Base-by-base conservation (phyloP, 495 filamentous ascomycete genomes). In the Hyaloscypha finlandica region DNA sequence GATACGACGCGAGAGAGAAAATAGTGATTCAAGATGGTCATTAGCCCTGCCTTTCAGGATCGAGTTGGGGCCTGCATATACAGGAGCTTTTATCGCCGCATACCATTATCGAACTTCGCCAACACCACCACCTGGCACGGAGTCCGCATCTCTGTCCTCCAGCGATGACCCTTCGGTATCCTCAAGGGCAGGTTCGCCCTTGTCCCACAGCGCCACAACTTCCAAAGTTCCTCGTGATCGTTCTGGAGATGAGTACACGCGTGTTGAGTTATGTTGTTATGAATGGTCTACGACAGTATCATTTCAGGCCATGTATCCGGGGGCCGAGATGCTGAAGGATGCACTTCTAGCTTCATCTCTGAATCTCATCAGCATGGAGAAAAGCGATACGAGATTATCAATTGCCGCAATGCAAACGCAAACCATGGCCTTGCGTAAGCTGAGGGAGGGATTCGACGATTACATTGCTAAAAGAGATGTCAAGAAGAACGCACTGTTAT, bases 361-460 rank as follows among this genome's bases (percentile, higher is more conserved):
- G 58, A 61, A 39, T 30, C 48, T 67, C 9, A 30, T 67, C 30
- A 25, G 65, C 16, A 61, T 67, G 9, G 33, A 67, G 51, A 61
- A 33, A 8, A 48, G 61, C 4, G 58, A 67, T 48, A 16, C n/a
- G 8, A 31, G 35, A 9, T 30, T 67, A 31, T 19, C 42, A 30
- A 19, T 67, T 9, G 42, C 54, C 54, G 65, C 65, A 9, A 57
- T 61, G 31, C 65, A 67, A 22, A 61, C 61, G 30, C 65, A 67
- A 32, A 62, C 30, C n/a, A 8, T 12, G 30, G 57, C 65, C 0
- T 53, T 67, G n/a, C 42, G 59, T 3, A 55, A 61, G 35, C 58
- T 67, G 16, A 61, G 65, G 20, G 65, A 67, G 32, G 65, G 58
- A 32, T 67, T 67, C 37, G 65, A 67, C 29, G 59, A 53, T 4